These are phyloP conservation scores for Hermanozyma aechmeae DNA, from an alignment of 805 yeast genomes.

Conservation along the genomic window DNA sequence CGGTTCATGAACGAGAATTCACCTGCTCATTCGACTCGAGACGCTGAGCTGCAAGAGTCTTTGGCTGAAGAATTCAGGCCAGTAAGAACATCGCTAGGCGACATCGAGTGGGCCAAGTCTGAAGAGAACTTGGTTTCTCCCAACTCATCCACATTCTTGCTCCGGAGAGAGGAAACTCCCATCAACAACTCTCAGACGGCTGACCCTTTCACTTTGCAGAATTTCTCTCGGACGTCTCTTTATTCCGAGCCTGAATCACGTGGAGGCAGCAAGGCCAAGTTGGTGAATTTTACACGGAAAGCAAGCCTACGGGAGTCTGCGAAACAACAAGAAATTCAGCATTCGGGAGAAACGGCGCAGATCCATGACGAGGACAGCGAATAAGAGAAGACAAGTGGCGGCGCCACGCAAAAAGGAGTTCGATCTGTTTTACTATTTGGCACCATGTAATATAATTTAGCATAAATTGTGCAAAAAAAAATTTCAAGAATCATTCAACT, in stretches of 20 bases:
- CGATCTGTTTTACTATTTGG: too few species aligned
- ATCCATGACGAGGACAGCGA: conserved; percentile 25
- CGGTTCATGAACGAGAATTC: conserved; percentile 4
- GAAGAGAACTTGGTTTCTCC: conserved; percentile 5
- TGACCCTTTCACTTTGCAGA: neutral
- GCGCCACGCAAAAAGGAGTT: too few species aligned
- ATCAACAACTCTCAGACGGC: conserved; percentile 1
- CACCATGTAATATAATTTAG: too few species aligned
- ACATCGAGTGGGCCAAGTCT: conserved; percentile 16
- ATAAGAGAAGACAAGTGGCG: conserved; percentile 1
- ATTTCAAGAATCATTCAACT: too few species aligned
- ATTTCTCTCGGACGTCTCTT: conserved; percentile 4
- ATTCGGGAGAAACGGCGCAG: conserved; percentile 24
- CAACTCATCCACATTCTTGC: conserved; percentile 5
- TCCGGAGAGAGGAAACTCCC: conserved; percentile 3
- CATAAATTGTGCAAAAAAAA: too few species aligned
- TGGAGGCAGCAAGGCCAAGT: conserved; percentile 27
- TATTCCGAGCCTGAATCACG: conserved; percentile 6
- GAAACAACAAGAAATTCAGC: conserved; percentile 19
- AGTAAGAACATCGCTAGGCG: conserved; percentile 18
- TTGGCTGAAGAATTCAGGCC: conserved; percentile 22
- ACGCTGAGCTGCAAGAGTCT: neutral
- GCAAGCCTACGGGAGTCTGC: conserved; percentile 34
- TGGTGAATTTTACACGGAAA: conserved; percentile 39
- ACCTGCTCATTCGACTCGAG: neutral